A percentile compares a stretch with the other conserved stretches of the same genome.
phyloP scores from a whole-genome alignment of 495 filamentous ascomycete genomes.

The Acidiella bohemica region DNA sequence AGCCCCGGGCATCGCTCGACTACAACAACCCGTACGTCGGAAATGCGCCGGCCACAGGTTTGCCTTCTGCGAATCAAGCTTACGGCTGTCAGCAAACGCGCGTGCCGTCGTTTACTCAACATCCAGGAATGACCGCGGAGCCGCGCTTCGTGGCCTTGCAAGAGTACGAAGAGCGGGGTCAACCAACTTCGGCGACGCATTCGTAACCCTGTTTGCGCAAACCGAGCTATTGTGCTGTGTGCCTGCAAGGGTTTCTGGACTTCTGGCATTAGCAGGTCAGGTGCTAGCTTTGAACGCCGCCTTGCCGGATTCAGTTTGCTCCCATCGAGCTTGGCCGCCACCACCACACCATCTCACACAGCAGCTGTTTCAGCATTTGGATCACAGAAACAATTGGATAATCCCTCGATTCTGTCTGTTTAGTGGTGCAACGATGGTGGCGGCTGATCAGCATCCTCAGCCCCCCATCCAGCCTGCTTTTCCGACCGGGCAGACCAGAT shows the following conservation, averaged over 20 bases:
- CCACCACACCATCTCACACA: neutral
- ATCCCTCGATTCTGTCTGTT: neutral
- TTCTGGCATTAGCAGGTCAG: neutral
- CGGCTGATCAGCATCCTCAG: conserved; percentile 3
- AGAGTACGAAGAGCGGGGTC: conserved; percentile 15
- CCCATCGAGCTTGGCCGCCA: conserved; percentile 1
- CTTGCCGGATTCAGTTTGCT: neutral
- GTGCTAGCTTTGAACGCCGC: neutral
- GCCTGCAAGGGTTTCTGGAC: neutral
- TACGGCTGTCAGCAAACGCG: conserved; percentile 6
- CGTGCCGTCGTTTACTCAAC: conserved; percentile 8
- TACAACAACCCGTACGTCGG: conserved; percentile 4
- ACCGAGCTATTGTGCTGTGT: conserved; percentile 2
- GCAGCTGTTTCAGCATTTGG: neutral
- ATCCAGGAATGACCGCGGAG: conserved; percentile 1
- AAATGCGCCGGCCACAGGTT: conserved; percentile 8
- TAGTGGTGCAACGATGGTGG: neutral
- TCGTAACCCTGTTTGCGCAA: too few relatives aligned
- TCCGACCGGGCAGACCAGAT: conserved; percentile 7
- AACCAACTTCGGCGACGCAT: conserved; percentile 14
- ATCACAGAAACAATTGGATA: neutral
- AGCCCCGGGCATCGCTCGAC: conserved; percentile 3
- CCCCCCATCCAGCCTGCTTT: neutral
- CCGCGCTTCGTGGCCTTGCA: conserved; percentile 18
- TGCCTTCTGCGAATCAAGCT: conserved; percentile 9